A percentile compares a stretch with the other conserved stretches of the same genome.
Evolutionary conservation across 441 rosid species (phyloP).

Genomic region (Erodium chrysanthum): DNA sequence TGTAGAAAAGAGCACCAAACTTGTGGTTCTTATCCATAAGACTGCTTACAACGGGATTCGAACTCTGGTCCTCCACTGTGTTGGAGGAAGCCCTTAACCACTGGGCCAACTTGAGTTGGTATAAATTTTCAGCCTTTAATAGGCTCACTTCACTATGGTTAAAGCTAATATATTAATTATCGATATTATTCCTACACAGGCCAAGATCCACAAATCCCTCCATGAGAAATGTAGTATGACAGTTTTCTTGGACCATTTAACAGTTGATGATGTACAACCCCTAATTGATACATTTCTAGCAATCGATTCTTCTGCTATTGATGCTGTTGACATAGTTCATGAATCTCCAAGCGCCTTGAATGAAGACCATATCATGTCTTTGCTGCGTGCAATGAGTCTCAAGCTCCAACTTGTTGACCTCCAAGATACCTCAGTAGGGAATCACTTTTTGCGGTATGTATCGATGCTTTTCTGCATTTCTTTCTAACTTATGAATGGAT

Average conservation of each 20-base stretch:
- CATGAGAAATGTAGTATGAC: conserved; percentile 25
- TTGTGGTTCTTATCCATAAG: too few species aligned
- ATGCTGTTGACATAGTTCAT: conserved; percentile 28
- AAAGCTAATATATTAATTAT: background rate
- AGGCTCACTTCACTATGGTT: background rate
- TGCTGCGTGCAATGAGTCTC: conserved; percentile 29
- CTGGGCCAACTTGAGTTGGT: too few species aligned
- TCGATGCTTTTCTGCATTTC: conserved; percentile 6
- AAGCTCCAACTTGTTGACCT: conserved; percentile 38
- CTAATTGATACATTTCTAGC: conserved; percentile 29
- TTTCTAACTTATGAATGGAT: background rate
- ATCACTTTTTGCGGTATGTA: conserved; percentile 30
- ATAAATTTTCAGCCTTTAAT: background rate
- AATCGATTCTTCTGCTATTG: conserved; percentile 24
- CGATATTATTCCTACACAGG: conserved; percentile 23
- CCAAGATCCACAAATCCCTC: conserved; percentile 24
- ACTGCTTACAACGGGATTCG: too few species aligned
- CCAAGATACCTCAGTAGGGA: conserved; percentile 22
- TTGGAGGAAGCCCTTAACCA: too few species aligned
- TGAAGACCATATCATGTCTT: conserved; percentile 27
- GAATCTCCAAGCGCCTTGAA: conserved; percentile 25
- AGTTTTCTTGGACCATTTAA: conserved; percentile 33
- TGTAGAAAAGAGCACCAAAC: too few species aligned
- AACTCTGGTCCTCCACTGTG: too few species aligned
- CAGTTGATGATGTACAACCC: conserved; percentile 29